These are phyloP conservation scores for Stephanodiscus triporus DNA, from an alignment of 108 stramenopile species.

Conservation along the genomic window DNA sequence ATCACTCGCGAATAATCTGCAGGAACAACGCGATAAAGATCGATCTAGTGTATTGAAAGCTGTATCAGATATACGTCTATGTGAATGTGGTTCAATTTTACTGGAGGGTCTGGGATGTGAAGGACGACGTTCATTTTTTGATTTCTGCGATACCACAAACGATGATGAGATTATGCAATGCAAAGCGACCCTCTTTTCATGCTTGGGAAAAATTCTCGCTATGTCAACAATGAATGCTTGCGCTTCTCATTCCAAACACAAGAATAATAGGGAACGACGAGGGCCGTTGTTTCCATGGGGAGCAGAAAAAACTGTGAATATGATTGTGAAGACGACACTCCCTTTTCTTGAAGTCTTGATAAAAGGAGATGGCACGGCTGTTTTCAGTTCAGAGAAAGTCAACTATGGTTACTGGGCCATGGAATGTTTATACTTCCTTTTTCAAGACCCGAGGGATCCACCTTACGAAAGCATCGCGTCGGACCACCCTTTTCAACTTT, in stretches of 20 bases:
- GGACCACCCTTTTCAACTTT: constrained; percentile 20
- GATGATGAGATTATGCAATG: constrained; percentile 13
- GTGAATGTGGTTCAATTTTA: constrained; percentile 41
- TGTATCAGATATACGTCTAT: constrained; percentile 29
- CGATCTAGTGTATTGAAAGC: constrained; percentile 13
- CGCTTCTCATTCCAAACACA: neutral
- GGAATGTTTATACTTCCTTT: constrained; percentile 35
- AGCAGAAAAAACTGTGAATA: constrained; percentile 43
- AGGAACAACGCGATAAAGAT: neutral
- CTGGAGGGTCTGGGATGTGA: constrained; percentile 21
- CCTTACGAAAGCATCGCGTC: neutral
- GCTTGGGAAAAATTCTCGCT: constrained; percentile 35
- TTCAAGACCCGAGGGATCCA: constrained; percentile 18
- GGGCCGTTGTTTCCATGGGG: constrained; percentile 44
- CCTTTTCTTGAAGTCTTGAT: constrained; percentile 33
- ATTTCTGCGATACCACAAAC: neutral
- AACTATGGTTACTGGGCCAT: constrained; percentile 26
- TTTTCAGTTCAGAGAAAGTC: constrained; percentile 8
- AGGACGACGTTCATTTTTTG: neutral
- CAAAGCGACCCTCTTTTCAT: constrained; percentile 38
- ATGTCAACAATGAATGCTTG: constrained; percentile 22
- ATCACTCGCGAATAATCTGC: constrained; percentile 4
- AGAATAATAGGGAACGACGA: constrained; percentile 11
- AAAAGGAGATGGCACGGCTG: neutral
- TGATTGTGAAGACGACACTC: constrained; percentile 31